A percentile compares a stretch with the other conserved stretches of the same genome.
These are phyloP conservation scores for Penicillium sclerotiorum DNA, from an alignment of 2,329 filamentous ascomycete species.

Conservation along the genomic window DNA sequence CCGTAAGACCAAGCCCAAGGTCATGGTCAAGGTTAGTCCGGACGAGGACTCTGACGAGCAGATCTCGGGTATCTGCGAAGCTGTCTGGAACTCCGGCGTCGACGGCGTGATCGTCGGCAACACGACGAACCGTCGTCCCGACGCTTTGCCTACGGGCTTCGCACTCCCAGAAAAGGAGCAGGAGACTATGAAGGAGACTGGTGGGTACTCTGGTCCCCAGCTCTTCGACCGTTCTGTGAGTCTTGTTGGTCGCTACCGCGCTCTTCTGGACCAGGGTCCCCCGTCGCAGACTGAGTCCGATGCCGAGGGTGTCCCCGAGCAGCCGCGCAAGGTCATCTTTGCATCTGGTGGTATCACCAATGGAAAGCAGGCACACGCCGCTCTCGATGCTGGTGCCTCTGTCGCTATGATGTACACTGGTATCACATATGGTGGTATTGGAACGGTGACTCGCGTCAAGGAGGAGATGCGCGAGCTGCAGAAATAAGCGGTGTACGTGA, in stretches of 20 bases:
- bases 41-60: slow-evolving; percentile 88
- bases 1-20: slow-evolving; percentile 71
- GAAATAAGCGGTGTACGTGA: slow-evolving; percentile 24
- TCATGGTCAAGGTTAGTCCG: slow-evolving; percentile 98
- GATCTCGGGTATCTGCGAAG: slow-evolving; percentile 83
- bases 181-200: slow-evolving; percentile 70
- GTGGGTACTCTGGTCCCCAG: slow-evolving; percentile 88
- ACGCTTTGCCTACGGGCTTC: slow-evolving; percentile 68
- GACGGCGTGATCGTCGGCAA: slow-evolving; percentile 97
- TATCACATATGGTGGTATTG: slow-evolving; percentile 64
- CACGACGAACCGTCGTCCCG: slow-evolving; percentile 82
- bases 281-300: slow-evolving; percentile 20
- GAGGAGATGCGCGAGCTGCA: slow-evolving; percentile 49
- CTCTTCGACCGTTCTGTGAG: slow-evolving; percentile 79
- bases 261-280: slow-evolving; percentile 61
- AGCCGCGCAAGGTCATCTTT: slow-evolving; percentile 75
- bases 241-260: slow-evolving; percentile 78
- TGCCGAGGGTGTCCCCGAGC: slow-evolving; percentile 15
- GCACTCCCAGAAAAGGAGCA: slow-evolving; percentile 68
- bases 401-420: slow-evolving; percentile 92
- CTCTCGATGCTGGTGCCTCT: slow-evolving; percentile 85
- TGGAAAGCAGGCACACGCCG: slow-evolving; percentile 77
- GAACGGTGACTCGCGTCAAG: slow-evolving; percentile 60
- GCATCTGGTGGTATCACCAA: slow-evolving; percentile 91
- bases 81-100: slow-evolving; percentile 79